Conservation (phyloP, 2,329 filamentous ascomycete genomes). For the Colletotrichum agaves region DNA sequence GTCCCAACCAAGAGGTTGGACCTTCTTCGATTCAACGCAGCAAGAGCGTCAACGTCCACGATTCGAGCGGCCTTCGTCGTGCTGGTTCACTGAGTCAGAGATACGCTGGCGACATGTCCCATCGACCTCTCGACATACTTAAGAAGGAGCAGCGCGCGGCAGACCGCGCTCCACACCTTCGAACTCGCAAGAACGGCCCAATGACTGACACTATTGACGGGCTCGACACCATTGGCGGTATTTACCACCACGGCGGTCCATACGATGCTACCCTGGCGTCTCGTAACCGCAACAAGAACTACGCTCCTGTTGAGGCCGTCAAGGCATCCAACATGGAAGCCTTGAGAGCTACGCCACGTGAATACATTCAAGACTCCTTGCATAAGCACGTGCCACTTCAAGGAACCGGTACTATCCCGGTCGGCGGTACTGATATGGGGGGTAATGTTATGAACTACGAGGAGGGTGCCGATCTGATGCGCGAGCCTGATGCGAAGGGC, state of each 20-base stretch:
- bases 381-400: constrained; percentile 81
- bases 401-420: constrained; percentile 80
- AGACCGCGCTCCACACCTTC: constrained; percentile 73
- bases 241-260: constrained; percentile 90
- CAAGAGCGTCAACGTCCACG: constrained; percentile 33
- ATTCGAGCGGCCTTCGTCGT: constrained; percentile 39
- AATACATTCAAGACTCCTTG: constrained; percentile 81
- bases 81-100: constrained; percentile 64
- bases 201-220: constrained; percentile 83
- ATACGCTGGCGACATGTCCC: constrained; percentile 72
- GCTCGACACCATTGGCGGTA: constrained; percentile 74
- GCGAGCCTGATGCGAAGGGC: constrained; percentile 73
- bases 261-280: constrained; percentile 85
- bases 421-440: constrained; percentile 73
- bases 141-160: constrained; percentile 71
- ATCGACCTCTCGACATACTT: constrained; percentile 75
- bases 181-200: constrained; percentile 72
- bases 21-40: constrained; percentile 7
- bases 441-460: constrained; percentile 81
- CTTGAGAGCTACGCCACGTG: constrained; percentile 80
- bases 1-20: constrained; percentile 19
- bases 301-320: constrained; percentile 82
- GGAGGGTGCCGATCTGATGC: constrained; percentile 88
- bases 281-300: constrained; percentile 72
- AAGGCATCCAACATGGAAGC: constrained; percentile 78